Base-by-base conservation (phyloP, 2,329 filamentous ascomycete species). In the Aspergillus proliferans region DNA sequence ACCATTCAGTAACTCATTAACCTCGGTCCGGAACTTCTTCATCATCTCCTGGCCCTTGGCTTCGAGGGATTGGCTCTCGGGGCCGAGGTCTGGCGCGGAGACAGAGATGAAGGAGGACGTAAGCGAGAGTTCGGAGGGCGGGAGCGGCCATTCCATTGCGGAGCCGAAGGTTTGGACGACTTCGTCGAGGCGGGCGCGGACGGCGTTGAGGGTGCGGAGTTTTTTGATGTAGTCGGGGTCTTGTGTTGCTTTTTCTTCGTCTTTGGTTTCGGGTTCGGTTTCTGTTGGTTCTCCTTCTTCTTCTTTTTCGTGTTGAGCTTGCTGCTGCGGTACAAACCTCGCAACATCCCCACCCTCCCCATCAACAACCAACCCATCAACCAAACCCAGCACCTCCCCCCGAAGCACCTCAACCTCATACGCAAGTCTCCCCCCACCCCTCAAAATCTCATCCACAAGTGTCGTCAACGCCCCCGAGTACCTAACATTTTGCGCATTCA, bases 381-480 rank as follows among this genome's bases (percentile, higher is more conserved):
- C 83, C 33, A 96, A 74, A n/a, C 86, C 80, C 43, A 90, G 72
- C 2, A 89, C 87, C 70, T 96, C 91, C 54, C 91, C 91, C n/a
- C 90, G 82, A 44, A 97, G 71, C 15, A 97, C 80, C 69, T 97
- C 92, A 18, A 97, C 92, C 70, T 97, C 88, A 64, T 98, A 98
- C 18, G 91, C 89, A 49, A 98, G 74, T 3, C 92, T 81, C 55
- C 88, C 89, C 22, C 91, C 88, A 61, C 88, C 91, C 49, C 93
- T 82, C 53, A 98, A 71, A 54, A 98, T 97, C 58, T 97, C 93
- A 68, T 98, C 92, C 9, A 93, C 96, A 51, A 97, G 76, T 62
- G 92, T 85, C 28, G 90, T 95, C 50, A 98, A 78, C 42, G 84
- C 87, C 47, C 79, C 83, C 12, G 90, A 89, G 6, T 96, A 75